Percentiles rank a stretch among this genome's conserved stretches.
These are phyloP conservation scores for Globisporangium mamillatum DNA, from an alignment of 352 stramenopile genomes.

Conservation along the genomic window DNA sequence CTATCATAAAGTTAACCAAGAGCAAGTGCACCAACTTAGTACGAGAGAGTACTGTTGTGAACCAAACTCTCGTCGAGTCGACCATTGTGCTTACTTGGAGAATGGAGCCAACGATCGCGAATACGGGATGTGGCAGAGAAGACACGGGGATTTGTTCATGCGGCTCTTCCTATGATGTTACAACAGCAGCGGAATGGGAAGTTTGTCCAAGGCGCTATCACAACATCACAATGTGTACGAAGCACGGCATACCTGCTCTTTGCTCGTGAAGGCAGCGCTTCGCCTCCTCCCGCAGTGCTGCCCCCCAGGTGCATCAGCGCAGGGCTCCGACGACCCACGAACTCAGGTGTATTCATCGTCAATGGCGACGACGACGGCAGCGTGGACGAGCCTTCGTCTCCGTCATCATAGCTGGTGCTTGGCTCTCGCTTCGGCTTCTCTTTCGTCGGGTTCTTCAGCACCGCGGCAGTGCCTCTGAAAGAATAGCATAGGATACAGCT, in stretches of 20 bases:
- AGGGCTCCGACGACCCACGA: slow-evolving; percentile 43
- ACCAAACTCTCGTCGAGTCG: too few species aligned
- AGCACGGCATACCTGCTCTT: slow-evolving; percentile 27
- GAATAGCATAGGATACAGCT: not conserved
- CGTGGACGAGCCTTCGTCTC: slow-evolving; percentile 30
- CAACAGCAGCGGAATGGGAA: not conserved
- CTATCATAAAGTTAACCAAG: slow-evolving; percentile 23
- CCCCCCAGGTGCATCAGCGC: slow-evolving; percentile 35
- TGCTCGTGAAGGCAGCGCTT: slow-evolving; percentile 19
- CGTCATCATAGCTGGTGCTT: slow-evolving; percentile 34
- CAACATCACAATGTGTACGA: not conserved
- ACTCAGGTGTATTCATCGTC: slow-evolving; percentile 32
- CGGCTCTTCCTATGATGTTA: slow-evolving; percentile 33
- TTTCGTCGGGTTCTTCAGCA: slow-evolving; percentile 69
- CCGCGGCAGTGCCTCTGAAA: slow-evolving; percentile 65
- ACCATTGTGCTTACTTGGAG: slow-evolving; percentile 68
- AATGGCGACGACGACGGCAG: slow-evolving; percentile 31
- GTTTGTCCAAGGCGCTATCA: not conserved
- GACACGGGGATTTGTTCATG: slow-evolving; percentile 78
- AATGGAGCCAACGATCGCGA: slow-evolving; percentile 94
- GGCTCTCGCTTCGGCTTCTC: slow-evolving; percentile 34
- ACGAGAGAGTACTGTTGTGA: too few species aligned
- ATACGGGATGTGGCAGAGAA: slow-evolving; percentile 97
- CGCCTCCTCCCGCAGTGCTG: slow-evolving; percentile 5
- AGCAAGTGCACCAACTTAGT: not conserved